A percentile compares a stretch with the other conserved stretches of the same genome.
phyloP scores from a whole-genome alignment of 495 filamentous ascomycete genomes.

The Jackrogersella multiformis region DNA sequence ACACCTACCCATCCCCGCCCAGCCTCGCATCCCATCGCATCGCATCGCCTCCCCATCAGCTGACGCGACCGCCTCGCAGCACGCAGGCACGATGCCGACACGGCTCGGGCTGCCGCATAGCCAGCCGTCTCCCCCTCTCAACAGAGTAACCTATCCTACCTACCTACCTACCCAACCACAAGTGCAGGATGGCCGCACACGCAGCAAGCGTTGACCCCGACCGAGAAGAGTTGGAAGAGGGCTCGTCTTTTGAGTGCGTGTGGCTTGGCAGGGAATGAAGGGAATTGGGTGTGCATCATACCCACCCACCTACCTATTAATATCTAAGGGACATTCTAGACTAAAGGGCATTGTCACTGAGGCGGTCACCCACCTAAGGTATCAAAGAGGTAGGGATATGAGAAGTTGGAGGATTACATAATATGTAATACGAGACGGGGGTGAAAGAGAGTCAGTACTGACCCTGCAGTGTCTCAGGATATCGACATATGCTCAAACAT shows the following conservation, averaged over 20 bases:
- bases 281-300: background rate
- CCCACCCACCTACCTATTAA: background rate
- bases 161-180: no score
- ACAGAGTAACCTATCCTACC: no score
- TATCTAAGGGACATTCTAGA: no score
- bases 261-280: background rate
- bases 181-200: no score
- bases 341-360: no score
- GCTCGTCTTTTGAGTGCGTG: background rate
- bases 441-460: no score
- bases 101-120: conserved; percentile 6
- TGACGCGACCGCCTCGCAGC: conserved; percentile 7
- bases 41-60: conserved; percentile 26
- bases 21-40: background rate
- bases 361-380: no score
- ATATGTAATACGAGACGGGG: no score
- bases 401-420: no score
- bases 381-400: no score
- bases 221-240: background rate
- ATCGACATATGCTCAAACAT: background rate
- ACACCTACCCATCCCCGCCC: background rate
- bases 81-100: background rate
- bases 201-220: background rate
- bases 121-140: no score
- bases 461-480: conserved; percentile 3